Conservation (phyloP, 2,329 filamentous ascomycete species). For the Hypoxylon rubiginosum region DNA sequence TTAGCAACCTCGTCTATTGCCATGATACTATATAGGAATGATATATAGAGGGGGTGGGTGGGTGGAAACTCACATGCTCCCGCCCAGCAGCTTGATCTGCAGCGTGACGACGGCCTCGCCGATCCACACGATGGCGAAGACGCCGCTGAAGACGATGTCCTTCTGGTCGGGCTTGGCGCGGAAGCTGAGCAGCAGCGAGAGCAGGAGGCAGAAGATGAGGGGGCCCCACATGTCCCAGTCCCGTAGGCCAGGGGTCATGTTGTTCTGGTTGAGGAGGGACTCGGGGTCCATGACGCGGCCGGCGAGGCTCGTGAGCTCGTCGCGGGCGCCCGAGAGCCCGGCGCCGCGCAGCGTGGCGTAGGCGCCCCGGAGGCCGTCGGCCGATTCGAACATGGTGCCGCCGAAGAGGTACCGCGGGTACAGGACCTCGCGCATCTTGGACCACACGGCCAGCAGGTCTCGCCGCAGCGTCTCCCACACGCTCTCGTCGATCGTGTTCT, state of each 20-base stretch:
- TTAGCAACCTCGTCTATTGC: conserved; percentile 18
- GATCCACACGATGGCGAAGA: conserved; percentile 97
- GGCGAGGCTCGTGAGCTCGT: conserved; percentile 72
- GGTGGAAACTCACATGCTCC: conserved; percentile 85
- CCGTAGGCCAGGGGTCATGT: conserved; percentile 89
- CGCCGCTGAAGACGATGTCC: conserved; percentile 91
- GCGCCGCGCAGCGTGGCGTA: conserved; percentile 72
- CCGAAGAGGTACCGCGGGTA: conserved; percentile 94
- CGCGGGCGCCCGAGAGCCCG: conserved; percentile 70
- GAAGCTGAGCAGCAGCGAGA: conserved; percentile 90
- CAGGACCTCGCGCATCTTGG: conserved; percentile 97
- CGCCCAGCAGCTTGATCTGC: conserved; percentile 95
- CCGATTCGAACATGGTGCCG: conserved; percentile 72
- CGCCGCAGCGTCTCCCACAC: conserved; percentile 98
- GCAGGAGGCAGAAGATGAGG: conserved; percentile 89
- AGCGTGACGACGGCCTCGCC: conserved; percentile 97
- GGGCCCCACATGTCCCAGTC: conserved; percentile 99
- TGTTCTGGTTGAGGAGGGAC: conserved; percentile 68
- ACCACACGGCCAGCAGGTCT: conserved; percentile 93
- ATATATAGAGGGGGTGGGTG: background rate
- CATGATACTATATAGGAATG: conserved; percentile 7
- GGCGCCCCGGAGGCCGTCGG: conserved; percentile 68
- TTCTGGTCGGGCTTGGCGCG: conserved; percentile 84
- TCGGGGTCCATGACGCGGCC: conserved; percentile 75
- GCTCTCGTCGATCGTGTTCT: conserved; percentile 95